A percentile compares a stretch with the other conserved stretches of the same genome.
Conservation (phyloP, 306 rosid species). For the Mimosa bimucronata region DNA sequence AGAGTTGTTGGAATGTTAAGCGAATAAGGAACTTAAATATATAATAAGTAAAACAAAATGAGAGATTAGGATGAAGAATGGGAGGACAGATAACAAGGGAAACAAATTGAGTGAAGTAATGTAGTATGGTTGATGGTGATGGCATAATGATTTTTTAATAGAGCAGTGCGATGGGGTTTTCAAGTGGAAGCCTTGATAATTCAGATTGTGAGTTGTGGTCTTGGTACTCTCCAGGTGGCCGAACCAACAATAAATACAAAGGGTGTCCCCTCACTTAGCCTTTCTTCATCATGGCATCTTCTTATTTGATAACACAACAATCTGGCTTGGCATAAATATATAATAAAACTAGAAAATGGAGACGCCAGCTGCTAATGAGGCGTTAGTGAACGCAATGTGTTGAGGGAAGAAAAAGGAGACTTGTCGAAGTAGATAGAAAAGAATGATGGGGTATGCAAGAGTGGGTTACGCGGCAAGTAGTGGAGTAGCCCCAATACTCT, state of each 20-base stretch:
- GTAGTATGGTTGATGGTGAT: not conserved
- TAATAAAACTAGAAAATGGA: not conserved
- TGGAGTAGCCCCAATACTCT: slow-evolving; percentile 10
- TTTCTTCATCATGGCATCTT: too few species aligned
- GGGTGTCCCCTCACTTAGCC: not conserved
- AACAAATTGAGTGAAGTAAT: not conserved
- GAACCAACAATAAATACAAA: not conserved
- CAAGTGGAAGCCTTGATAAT: not conserved
- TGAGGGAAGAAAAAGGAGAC: not conserved
- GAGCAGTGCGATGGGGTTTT: not conserved
- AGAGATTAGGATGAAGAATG: not conserved
- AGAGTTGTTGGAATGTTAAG: not conserved
- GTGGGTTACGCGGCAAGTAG: slow-evolving; percentile 23
- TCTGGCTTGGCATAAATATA: not conserved
- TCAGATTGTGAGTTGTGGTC: not conserved
- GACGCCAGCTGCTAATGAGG: not conserved
- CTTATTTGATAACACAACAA: not conserved
- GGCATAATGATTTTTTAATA: not conserved
- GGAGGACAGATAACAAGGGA: not conserved
- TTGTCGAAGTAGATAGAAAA: not conserved
- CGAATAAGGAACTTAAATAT: not conserved
- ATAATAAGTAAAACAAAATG: not conserved
- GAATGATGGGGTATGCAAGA: not conserved
- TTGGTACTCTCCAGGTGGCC: not conserved
- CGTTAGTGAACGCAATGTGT: not conserved